Percentiles rank a stretch among this genome's conserved stretches.
Evolutionary conservation across 78 protist genomes (phyloP).

Genomic region (Bodo saltans): DNA sequence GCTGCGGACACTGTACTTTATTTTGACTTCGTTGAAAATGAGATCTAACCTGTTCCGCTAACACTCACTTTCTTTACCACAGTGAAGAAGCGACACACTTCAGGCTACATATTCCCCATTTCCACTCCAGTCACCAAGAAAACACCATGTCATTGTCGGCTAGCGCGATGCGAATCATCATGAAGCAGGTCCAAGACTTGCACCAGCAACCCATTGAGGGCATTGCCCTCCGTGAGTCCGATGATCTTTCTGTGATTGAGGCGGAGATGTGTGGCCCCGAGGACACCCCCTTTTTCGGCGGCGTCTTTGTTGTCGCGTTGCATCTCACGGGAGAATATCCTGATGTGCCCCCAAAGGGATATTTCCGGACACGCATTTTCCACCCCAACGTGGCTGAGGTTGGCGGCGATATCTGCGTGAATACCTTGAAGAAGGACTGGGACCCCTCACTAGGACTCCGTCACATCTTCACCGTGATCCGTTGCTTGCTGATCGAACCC

Average conservation of each 20-base stretch:
- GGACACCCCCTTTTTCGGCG: slow-evolving; percentile 96
- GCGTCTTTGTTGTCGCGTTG: slow-evolving; percentile 74
- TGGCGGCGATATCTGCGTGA: slow-evolving; percentile 96
- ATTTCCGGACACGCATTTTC: slow-evolving; percentile 89
- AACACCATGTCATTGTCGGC: too few relatives aligned
- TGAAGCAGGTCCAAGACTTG: neutral
- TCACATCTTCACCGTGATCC: slow-evolving; percentile 81
- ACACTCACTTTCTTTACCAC: too few relatives aligned
- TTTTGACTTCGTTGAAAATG: too few relatives aligned
- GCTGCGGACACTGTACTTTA: too few relatives aligned
- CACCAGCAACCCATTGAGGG: slow-evolving; percentile 18
- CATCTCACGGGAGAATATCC: slow-evolving; percentile 79
- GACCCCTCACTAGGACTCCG: slow-evolving; percentile 67
- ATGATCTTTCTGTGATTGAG: slow-evolving; percentile 66
- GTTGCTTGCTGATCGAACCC: slow-evolving; percentile 93
- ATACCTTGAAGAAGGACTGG: slow-evolving; percentile 97
- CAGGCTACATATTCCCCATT: too few relatives aligned
- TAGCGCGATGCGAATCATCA: too few relatives aligned
- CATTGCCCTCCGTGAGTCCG: slow-evolving; percentile 7
- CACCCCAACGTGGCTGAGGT: slow-evolving; percentile 91
- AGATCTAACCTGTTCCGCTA: too few relatives aligned
- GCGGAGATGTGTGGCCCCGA: slow-evolving; percentile 87
- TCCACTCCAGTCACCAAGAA: too few relatives aligned
- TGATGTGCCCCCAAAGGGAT: slow-evolving; percentile 88
- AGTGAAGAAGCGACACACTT: too few relatives aligned